These are phyloP conservation scores for Usnea hakonensis DNA, from an alignment of 495 filamentous ascomycete genomes.

Conservation along the genomic window DNA sequence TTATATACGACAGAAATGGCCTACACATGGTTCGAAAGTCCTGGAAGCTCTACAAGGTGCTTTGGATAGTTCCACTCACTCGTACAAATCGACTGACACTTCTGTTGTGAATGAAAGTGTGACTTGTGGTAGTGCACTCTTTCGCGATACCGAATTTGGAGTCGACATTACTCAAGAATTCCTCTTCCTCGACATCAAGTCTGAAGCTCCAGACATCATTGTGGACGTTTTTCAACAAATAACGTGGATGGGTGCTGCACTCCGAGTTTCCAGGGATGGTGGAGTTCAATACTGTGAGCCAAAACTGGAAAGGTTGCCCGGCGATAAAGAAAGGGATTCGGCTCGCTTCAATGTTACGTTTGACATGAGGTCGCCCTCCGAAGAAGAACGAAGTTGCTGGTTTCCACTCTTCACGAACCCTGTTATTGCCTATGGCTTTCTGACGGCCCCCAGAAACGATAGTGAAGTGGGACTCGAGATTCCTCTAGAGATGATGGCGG, in stretches of 20 bases:
- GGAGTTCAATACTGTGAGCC: slow-evolving; percentile 13
- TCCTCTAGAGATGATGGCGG: slow-evolving; percentile 21
- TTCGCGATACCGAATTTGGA: not conserved
- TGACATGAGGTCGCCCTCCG: not conserved
- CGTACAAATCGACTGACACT: not conserved
- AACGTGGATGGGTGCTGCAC: slow-evolving; percentile 22
- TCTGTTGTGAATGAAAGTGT: not conserved
- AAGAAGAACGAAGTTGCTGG: slow-evolving; percentile 21
- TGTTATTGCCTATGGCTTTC: slow-evolving; percentile 22
- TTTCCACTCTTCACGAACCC: slow-evolving; percentile 23
- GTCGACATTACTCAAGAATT: not conserved
- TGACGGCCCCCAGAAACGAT: slow-evolving; percentile 14
- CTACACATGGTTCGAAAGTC: slow-evolving; percentile 11
- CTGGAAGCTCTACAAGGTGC: not conserved
- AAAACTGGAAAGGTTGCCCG: not conserved
- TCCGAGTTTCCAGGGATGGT: slow-evolving; percentile 16
- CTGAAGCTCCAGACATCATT: not conserved
- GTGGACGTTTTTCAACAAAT: slow-evolving; percentile 17
- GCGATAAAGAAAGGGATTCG: too few relatives aligned
- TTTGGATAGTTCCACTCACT: not conserved
- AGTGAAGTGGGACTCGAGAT: slow-evolving; percentile 22
- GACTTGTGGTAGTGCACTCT: not conserved
- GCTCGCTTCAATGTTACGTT: not conserved
- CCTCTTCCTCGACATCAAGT: not conserved
- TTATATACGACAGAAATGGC: slow-evolving; percentile 21